Percentiles rank a stretch among this genome's conserved stretches.
These are phyloP conservation scores for Talaromyces sp. DNA, from an alignment of 2,329 filamentous ascomycete genomes.

Conservation along the genomic window DNA sequence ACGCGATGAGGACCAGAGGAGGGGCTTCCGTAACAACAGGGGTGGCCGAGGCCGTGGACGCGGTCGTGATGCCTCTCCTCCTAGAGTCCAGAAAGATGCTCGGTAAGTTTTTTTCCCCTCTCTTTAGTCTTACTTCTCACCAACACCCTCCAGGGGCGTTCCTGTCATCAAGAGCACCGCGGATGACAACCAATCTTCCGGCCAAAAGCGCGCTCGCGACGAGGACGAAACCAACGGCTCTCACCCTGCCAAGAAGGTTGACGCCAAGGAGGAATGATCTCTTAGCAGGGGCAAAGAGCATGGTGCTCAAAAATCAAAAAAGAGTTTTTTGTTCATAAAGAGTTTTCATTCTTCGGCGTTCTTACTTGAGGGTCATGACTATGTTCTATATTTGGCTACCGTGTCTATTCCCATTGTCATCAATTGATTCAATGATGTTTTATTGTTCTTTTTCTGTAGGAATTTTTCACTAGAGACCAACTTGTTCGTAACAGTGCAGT, in stretches of 20 bases:
- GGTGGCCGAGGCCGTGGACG: slow-evolving; percentile 16
- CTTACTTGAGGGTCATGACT: slow-evolving; percentile 6
- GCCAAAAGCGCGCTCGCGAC: slow-evolving; percentile 43
- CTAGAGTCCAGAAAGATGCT: slow-evolving; percentile 32
- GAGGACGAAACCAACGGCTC: slow-evolving; percentile 25
- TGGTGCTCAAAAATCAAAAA: background rate
- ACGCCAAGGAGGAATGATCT: slow-evolving; percentile 34
- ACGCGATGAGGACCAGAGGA: slow-evolving; percentile 39
- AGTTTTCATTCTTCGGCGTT: slow-evolving; percentile 10
- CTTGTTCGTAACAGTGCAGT: too few relatives aligned
- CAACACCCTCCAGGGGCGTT: slow-evolving; percentile 32
- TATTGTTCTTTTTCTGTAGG: background rate
- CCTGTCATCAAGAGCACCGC: slow-evolving; percentile 37
- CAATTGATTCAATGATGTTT: background rate
- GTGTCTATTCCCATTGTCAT: background rate
- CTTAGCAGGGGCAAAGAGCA: background rate
- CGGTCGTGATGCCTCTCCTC: background rate
- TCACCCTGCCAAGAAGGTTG: slow-evolving; percentile 44
- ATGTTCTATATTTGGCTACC: slow-evolving; percentile 1
- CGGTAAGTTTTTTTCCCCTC: slow-evolving; percentile 26
- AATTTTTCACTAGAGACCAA: background rate
- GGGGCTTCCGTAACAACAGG: slow-evolving; percentile 30
- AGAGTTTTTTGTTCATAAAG: background rate
- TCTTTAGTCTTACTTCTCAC: background rate
- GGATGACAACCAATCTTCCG: slow-evolving; percentile 14